Conservation (phyloP, 2,329 filamentous ascomycete genomes). For the Gremmenia infestans region DNA sequence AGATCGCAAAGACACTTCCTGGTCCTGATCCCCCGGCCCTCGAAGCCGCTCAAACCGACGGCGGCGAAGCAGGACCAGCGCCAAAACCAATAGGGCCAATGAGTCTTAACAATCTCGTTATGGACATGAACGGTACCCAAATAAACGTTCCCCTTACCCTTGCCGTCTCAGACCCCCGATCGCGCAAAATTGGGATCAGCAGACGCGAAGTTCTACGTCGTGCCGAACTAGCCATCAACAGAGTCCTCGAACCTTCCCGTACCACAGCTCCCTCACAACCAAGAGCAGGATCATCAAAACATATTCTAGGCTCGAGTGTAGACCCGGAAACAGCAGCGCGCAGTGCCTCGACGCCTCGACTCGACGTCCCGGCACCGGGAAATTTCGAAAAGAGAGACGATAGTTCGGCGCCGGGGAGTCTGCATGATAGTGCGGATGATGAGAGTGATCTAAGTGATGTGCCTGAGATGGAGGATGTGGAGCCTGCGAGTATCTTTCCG, state of each 20-base stretch:
- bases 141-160: slow-evolving; percentile 22
- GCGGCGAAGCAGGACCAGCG: slow-evolving; percentile 39
- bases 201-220: slow-evolving; percentile 52
- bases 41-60: slow-evolving; percentile 42
- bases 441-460: slow-evolving; percentile 51
- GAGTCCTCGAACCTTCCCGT: slow-evolving; percentile 32
- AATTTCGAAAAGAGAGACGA: slow-evolving; percentile 27
- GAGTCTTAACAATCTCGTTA: slow-evolving; percentile 30
- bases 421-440: slow-evolving; percentile 48
- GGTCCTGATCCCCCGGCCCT: slow-evolving; percentile 31
- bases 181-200: slow-evolving; percentile 26
- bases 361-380: slow-evolving; percentile 24
- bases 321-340: background rate
- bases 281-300: slow-evolving; percentile 35
- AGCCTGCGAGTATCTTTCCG: slow-evolving; percentile 17
- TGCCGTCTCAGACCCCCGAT: slow-evolving; percentile 21
- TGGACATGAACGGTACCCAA: slow-evolving; percentile 28
- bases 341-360: slow-evolving; percentile 1
- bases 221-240: slow-evolving; percentile 52
- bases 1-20: slow-evolving; percentile 57
- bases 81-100: slow-evolving; percentile 24
- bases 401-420: slow-evolving; percentile 32
- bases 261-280: slow-evolving; percentile 33
- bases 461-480: slow-evolving; percentile 30
- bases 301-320: slow-evolving; percentile 31